A percentile compares a stretch with the other conserved stretches of the same genome.
These are phyloP conservation scores for Fusarium coicis DNA, from an alignment of 2,329 filamentous ascomycete genomes.

Conservation along the genomic window DNA sequence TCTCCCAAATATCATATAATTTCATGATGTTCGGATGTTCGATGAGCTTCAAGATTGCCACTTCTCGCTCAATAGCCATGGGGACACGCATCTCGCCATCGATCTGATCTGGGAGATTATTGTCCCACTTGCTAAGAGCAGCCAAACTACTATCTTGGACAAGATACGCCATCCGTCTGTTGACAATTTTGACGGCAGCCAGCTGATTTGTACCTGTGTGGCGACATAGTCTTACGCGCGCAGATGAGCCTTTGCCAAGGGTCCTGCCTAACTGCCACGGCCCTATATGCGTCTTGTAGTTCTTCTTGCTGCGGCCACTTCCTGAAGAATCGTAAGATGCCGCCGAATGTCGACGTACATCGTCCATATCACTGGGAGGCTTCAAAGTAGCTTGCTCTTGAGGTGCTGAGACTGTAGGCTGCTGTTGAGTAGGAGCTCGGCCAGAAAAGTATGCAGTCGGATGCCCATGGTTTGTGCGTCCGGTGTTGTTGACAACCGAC, in stretches of 20 bases:
- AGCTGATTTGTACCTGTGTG: conserved; percentile 82
- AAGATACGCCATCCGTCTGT: conserved; percentile 81
- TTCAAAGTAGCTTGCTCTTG: conserved; percentile 32
- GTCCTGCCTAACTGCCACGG: conserved; percentile 94
- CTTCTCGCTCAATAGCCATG: conserved; percentile 90
- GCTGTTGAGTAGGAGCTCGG: conserved; percentile 20
- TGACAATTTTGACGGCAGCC: conserved; percentile 95
- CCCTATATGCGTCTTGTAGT: conserved; percentile 80
- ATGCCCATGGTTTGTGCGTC: conserved; percentile 26
- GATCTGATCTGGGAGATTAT: conserved; percentile 63
- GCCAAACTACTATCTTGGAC: conserved; percentile 88
- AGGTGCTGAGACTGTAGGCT: conserved; percentile 32
- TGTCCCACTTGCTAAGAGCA: conserved; percentile 80
- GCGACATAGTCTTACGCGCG: conserved; percentile 85
- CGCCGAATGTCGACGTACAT: conserved; percentile 53
- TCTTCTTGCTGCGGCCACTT: conserved; percentile 54
- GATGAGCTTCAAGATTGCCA: conserved; percentile 96
- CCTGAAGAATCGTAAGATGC: conserved; percentile 55
- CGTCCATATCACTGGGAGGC: conserved; percentile 47
- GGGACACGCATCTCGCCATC: conserved; percentile 79
- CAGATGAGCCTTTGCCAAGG: conserved; percentile 89
- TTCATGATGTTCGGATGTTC: conserved; percentile 95
- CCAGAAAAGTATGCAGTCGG: conserved; percentile 31
- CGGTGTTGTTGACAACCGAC: conserved; percentile 20
- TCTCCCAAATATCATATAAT: conserved; percentile 98